Conservation (phyloP, 2,329 filamentous ascomycete genomes). For the Venturia asperata region DNA sequence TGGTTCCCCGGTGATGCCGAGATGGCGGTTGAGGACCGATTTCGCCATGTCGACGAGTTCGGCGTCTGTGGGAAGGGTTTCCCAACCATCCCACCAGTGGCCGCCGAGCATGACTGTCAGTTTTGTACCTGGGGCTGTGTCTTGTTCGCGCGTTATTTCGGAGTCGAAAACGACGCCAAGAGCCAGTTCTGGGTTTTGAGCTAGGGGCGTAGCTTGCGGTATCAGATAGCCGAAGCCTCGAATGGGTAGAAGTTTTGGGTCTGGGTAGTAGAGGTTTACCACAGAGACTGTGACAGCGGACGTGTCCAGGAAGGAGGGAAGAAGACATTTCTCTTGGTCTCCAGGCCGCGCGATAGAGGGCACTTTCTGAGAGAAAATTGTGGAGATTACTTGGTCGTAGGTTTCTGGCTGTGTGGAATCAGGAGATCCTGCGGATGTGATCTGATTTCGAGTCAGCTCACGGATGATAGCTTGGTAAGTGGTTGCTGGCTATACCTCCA, state of each 20-base stretch:
- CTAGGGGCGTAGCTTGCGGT: conserved; percentile 61
- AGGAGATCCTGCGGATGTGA: not conserved
- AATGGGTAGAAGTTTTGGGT: conserved; percentile 56
- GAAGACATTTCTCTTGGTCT: conserved; percentile 24
- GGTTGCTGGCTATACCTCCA: conserved; percentile 10
- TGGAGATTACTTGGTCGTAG: conserved; percentile 58
- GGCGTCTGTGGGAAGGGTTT: conserved; percentile 54
- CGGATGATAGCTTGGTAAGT: not conserved
- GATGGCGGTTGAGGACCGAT: conserved; percentile 62
- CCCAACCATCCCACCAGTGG: conserved; percentile 73
- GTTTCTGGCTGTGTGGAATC: conserved; percentile 19
- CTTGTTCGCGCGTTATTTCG: conserved; percentile 45
- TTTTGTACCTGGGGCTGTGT: conserved; percentile 63
- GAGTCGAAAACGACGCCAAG: conserved; percentile 92
- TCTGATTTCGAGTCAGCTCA: not conserved
- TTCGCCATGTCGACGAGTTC: conserved; percentile 65
- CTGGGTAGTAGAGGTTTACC: conserved; percentile 78
- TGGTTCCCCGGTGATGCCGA: conserved; percentile 60
- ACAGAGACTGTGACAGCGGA: conserved; percentile 78
- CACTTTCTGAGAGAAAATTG: conserved; percentile 43
- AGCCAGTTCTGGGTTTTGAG: conserved; percentile 72
- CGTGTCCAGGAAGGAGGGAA: conserved; percentile 42
- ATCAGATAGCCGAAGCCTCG: conserved; percentile 88
- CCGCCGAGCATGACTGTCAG: conserved; percentile 92
- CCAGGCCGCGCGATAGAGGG: conserved; percentile 24